Percentiles rank a stretch among this genome's conserved stretches.
Evolutionary conservation across 108 stramenopile species (phyloP).

Genomic region (Mayamaea pseudoterrestris): DNA sequence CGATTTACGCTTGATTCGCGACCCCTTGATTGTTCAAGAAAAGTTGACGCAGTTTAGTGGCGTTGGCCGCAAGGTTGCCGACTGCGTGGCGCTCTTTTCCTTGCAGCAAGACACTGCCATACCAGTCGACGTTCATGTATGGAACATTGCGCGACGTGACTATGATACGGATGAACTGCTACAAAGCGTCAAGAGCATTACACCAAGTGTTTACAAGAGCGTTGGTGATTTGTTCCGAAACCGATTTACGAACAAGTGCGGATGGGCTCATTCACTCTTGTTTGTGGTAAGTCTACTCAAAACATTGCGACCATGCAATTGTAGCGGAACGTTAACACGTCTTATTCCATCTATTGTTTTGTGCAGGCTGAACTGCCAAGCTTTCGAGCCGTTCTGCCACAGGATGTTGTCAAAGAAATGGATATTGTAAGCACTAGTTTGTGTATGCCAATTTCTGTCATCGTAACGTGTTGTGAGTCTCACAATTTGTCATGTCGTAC

Average conservation of each 20-base stretch:
- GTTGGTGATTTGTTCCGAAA: slow-evolving; percentile 90
- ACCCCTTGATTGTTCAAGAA: slow-evolving; percentile 50
- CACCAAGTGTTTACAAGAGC: slow-evolving; percentile 81
- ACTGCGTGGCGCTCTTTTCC: slow-evolving; percentile 97
- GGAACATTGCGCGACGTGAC: slow-evolving; percentile 91
- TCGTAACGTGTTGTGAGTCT: too few relatives aligned
- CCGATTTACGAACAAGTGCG: slow-evolving; percentile 71
- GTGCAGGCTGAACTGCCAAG: slow-evolving; percentile 88
- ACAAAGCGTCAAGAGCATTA: slow-evolving; percentile 71
- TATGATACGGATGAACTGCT: slow-evolving; percentile 42
- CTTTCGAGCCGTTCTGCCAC: slow-evolving; percentile 57
- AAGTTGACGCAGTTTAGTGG: slow-evolving; percentile 66
- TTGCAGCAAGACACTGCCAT: slow-evolving; percentile 78
- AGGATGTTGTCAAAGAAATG: slow-evolving; percentile 51
- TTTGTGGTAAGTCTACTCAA: too few relatives aligned
- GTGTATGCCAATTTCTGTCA: too few relatives aligned
- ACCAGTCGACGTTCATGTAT: slow-evolving; percentile 95
- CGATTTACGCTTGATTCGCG: slow-evolving; percentile 16
- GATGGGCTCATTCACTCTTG: slow-evolving; percentile 98
- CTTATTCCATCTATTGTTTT: too few relatives aligned
- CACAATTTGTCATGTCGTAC: too few relatives aligned
- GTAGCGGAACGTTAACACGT: too few relatives aligned
- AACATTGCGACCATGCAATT: too few relatives aligned
- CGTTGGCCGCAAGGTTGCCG: slow-evolving; percentile 95
- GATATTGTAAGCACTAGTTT: too few relatives aligned